phyloP scores from a whole-genome alignment of 2,329 filamentous ascomycete species.

The Colletotrichum viniferum region DNA sequence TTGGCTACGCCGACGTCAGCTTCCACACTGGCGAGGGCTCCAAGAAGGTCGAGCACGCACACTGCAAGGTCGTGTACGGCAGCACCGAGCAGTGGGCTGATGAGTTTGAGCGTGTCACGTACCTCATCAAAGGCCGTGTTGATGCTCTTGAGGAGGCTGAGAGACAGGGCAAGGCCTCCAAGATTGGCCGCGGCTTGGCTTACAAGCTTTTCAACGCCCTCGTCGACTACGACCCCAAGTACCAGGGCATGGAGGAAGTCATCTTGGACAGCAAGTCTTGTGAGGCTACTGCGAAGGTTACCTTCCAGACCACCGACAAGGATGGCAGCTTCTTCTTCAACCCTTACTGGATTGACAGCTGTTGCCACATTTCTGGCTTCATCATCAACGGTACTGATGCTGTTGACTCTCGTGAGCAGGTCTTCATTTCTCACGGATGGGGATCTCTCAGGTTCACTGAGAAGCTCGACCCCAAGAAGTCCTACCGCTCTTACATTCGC shows the following conservation, averaged over 20 bases:
- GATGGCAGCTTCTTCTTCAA: slow-evolving; percentile 60
- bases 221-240: slow-evolving; percentile 60
- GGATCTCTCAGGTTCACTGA: slow-evolving; percentile 55
- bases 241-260: slow-evolving; percentile 63
- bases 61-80: slow-evolving; percentile 63
- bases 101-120: slow-evolving; percentile 71
- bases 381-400: slow-evolving; percentile 64
- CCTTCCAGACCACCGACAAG: slow-evolving; percentile 50
- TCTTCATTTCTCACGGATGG: slow-evolving; percentile 67
- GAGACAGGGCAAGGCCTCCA: slow-evolving; percentile 69
- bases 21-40: slow-evolving; percentile 66
- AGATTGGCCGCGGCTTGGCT: slow-evolving; percentile 75
- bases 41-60: slow-evolving; percentile 64
- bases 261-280: slow-evolving; percentile 52
- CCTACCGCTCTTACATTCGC: slow-evolving; percentile 60
- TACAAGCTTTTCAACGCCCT: slow-evolving; percentile 72
- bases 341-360: slow-evolving; percentile 64
- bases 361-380: slow-evolving; percentile 65
- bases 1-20: slow-evolving; percentile 57
- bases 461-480: slow-evolving; percentile 46
- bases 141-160: slow-evolving; percentile 64
- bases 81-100: slow-evolving; percentile 63
- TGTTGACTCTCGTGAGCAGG: slow-evolving; percentile 57
- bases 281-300: slow-evolving; percentile 47
- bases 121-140: slow-evolving; percentile 70